Conservation (phyloP, 768 basidiomycete genomes). For the Clavulina sp. region DNA sequence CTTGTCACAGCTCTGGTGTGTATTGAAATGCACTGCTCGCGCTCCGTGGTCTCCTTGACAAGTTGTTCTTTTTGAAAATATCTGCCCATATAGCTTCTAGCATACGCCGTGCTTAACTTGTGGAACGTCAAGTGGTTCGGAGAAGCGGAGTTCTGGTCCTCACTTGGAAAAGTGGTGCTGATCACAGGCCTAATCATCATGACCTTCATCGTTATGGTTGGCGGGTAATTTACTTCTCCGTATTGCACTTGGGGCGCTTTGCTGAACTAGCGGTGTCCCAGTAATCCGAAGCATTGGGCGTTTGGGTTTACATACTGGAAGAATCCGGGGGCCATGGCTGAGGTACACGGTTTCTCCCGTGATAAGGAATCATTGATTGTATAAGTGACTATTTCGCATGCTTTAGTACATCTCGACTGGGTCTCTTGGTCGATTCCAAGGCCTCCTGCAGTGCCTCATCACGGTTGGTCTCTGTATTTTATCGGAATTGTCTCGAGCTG, state of each 20-base stretch:
- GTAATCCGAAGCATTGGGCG: not conserved
- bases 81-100: not conserved
- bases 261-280: not conserved
- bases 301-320: not conserved
- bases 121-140: not conserved
- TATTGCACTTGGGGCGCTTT: not conserved
- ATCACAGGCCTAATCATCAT: slow-evolving; percentile 1
- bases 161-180: not conserved
- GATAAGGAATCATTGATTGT: too few species aligned
- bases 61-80: not conserved
- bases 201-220: slow-evolving; percentile 1
- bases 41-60: not conserved
- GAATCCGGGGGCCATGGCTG: slow-evolving; percentile 1
- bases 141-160: not conserved
- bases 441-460: not conserved
- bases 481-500: not conserved
- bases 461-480: not conserved
- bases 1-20: not conserved
- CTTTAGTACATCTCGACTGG: too few species aligned
- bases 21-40: too few species aligned
- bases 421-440: not conserved
- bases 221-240: not conserved
- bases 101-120: not conserved
- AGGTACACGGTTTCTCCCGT: too few species aligned
- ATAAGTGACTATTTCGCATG: too few species aligned